These are phyloP conservation scores for Lycium barbarum DNA, from an alignment of 257 asterid species.

Conservation along the genomic window DNA sequence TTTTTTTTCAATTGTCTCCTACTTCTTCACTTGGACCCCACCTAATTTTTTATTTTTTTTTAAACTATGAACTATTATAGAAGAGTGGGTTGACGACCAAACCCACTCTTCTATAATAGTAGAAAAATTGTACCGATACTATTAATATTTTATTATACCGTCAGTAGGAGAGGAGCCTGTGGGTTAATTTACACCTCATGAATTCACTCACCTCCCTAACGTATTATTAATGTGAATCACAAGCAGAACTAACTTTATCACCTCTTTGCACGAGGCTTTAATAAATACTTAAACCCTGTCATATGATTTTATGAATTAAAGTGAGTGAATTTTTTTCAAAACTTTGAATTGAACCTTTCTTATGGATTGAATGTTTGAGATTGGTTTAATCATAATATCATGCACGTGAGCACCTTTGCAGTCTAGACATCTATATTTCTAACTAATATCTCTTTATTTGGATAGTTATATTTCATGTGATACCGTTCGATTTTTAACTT, in stretches of 20 bases:
- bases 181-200: slow-evolving; percentile 77
- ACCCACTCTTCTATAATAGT: too few species aligned
- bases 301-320: not conserved
- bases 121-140: too few species aligned
- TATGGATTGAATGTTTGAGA: slow-evolving; percentile 32
- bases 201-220: slow-evolving; percentile 36
- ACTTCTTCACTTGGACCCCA: too few species aligned
- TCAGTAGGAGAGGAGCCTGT: slow-evolving; percentile 62
- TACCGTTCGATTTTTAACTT: not conserved
- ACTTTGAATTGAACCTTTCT: slow-evolving; percentile 44
- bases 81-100: too few species aligned
- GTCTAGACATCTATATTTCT: not conserved
- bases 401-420: not conserved
- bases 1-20: too few species aligned
- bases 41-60: too few species aligned
- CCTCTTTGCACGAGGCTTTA: slow-evolving; percentile 80
- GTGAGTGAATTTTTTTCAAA: not conserved
- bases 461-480: not conserved
- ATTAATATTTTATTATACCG: too few species aligned
- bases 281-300: slow-evolving; percentile 58
- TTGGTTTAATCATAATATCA: not conserved
- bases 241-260: slow-evolving; percentile 57
- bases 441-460: not conserved
- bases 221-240: slow-evolving; percentile 83
- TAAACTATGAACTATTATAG: too few species aligned